Percentiles rank a stretch among this genome's conserved stretches.
These are phyloP conservation scores for Yamadazyma paraphyllophila DNA, from an alignment of 805 yeast species.

Conservation along the genomic window DNA sequence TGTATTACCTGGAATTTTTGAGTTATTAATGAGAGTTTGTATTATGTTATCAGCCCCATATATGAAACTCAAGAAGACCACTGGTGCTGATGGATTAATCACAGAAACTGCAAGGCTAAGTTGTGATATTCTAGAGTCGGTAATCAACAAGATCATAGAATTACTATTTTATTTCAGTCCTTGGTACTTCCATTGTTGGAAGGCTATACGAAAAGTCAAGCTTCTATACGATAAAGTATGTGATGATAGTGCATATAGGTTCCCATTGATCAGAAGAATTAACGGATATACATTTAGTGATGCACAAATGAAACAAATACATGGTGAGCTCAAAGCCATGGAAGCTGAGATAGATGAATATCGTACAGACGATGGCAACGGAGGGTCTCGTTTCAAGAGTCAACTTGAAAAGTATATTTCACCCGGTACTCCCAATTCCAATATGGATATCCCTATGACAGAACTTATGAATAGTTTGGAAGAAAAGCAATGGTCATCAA, in stretches of 20 bases:
- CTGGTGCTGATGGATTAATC: neutral
- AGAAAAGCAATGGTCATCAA: neutral
- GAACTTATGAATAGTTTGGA: neutral
- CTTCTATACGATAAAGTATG: neutral
- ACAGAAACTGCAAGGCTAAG: neutral
- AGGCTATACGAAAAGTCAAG: neutral
- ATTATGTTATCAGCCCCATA: conserved; percentile 24
- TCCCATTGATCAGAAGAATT: neutral
- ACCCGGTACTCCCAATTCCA: neutral
- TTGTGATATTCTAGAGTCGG: neutral
- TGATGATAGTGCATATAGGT: neutral
- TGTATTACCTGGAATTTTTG: conserved; percentile 37
- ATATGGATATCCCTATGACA: neutral
- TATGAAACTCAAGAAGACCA: conserved; percentile 16
- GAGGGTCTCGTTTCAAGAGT: neutral
- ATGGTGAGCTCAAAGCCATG: neutral
- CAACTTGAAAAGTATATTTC: neutral
- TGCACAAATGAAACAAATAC: neutral
- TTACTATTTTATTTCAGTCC: conserved; percentile 37
- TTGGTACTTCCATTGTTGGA: conserved; percentile 64
- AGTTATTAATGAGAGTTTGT: conserved; percentile 22
- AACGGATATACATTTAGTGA: neutral
- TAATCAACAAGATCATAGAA: neutral
- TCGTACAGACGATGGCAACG: conserved; percentile 2
- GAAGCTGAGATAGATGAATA: neutral